A percentile compares a stretch with the other conserved stretches of the same genome.
Evolutionary conservation across 441 rosid species (phyloP).

Genomic region (Erodium chrysanthum): DNA sequence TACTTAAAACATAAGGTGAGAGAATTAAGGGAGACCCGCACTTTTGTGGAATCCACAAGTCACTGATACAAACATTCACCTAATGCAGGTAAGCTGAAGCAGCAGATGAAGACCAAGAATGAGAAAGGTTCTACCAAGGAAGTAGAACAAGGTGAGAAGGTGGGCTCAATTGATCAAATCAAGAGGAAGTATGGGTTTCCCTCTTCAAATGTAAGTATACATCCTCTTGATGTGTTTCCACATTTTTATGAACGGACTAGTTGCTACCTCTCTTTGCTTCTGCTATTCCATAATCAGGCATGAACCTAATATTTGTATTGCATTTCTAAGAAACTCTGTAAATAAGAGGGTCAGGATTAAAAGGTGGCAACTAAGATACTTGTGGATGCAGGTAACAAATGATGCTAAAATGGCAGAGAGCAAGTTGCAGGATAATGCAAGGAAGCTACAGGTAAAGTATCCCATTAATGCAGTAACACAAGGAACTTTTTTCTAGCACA

Average conservation of each 20-base stretch:
- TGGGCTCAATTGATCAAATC: conserved; percentile 58
- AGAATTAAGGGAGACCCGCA: neutral
- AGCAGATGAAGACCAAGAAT: conserved; percentile 51
- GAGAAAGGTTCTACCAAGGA: conserved; percentile 45
- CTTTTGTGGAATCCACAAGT: neutral
- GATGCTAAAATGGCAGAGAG: conserved; percentile 66
- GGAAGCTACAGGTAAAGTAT: conserved; percentile 58
- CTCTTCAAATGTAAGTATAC: conserved; percentile 42
- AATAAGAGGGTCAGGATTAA: too few species aligned
- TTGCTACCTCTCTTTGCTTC: neutral
- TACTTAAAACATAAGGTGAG: neutral
- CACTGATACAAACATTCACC: neutral
- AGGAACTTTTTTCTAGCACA: too few species aligned
- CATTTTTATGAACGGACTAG: neutral
- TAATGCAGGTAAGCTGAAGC: conserved; percentile 51
- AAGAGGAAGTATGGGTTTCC: conserved; percentile 85
- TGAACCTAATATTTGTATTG: neutral
- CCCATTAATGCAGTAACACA: too few species aligned
- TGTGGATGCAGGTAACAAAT: conserved; percentile 48
- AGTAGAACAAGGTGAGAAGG: conserved; percentile 42
- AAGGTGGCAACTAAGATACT: neutral
- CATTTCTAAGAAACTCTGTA: too few species aligned
- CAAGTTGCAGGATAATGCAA: conserved; percentile 70
- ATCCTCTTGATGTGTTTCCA: neutral
- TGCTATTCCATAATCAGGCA: neutral